These are phyloP conservation scores for Boletus mariae DNA, from an alignment of 1,284 basidiomycete genomes.

Conservation along the genomic window DNA sequence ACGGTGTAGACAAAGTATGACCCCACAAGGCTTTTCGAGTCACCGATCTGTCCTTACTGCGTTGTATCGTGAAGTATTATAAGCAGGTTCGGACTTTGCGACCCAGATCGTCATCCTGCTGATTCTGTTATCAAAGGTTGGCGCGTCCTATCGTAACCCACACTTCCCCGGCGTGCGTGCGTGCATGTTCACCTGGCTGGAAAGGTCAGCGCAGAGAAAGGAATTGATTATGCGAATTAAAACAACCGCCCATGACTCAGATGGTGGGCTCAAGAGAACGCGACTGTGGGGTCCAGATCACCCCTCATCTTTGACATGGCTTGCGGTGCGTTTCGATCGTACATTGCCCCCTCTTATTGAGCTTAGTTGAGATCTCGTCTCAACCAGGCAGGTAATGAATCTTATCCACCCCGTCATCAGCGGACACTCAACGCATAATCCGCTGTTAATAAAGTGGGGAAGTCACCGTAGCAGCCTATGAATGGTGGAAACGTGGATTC, in stretches of 20 bases:
- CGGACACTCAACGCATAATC: constrained; percentile 5
- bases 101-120: background rate
- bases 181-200: constrained; percentile 52
- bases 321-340: constrained; percentile 20
- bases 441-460: constrained; percentile 23
- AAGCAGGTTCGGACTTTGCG: constrained; percentile 24
- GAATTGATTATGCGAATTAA: background rate
- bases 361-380: background rate
- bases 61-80: constrained; percentile 22
- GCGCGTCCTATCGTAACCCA: constrained; percentile 66
- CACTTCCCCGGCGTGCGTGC: constrained; percentile 66
- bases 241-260: constrained; percentile 5
- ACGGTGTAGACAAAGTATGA: constrained; percentile 63
- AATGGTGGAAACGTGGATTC: constrained; percentile 28
- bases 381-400: constrained; percentile 23
- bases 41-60: constrained; percentile 8
- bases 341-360: background rate
- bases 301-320: constrained; percentile 32
- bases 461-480: constrained; percentile 23
- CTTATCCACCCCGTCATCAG: background rate
- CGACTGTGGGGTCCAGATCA: constrained; percentile 10
- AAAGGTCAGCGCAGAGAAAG: constrained; percentile 36
- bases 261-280: constrained; percentile 27
- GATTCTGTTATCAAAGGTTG: constrained; percentile 39
- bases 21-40: constrained; percentile 21